Percentiles rank a stretch among this genome's conserved stretches.
Conservation (phyloP, 371 early-diverging fungal genomes). For the Funneliformis caledonium region DNA sequence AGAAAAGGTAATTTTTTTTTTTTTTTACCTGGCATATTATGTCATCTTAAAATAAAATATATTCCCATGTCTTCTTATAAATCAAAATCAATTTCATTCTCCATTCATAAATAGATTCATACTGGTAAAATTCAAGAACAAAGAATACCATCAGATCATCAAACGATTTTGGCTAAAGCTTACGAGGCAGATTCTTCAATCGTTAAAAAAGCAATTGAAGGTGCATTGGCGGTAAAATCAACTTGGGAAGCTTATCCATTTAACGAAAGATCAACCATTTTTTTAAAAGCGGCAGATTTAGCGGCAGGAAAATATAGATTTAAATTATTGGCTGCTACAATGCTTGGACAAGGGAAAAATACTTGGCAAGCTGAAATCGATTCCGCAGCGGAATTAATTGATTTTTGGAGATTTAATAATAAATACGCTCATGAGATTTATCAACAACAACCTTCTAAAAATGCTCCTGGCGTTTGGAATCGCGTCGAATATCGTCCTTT, state of each 20-base stretch:
- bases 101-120: conserved; percentile 50
- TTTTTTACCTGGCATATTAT: background rate
- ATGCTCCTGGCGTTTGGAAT: conserved; percentile 92
- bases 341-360: conserved; percentile 99
- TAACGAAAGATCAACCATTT: conserved; percentile 94
- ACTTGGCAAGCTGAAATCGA: conserved; percentile 99
- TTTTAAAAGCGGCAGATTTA: conserved; percentile 97
- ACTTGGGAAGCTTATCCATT: conserved; percentile 95
- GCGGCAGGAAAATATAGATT: conserved; percentile 89
- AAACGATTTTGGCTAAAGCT: conserved; percentile 78
- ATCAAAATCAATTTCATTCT: background rate
- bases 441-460: conserved; percentile 89
- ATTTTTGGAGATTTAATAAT: conserved; percentile 96
- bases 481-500: conserved; percentile 94
- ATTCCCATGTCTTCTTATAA: no score
- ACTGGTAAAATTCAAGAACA: conserved; percentile 76
- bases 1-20: conserved; percentile 62
- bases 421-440: conserved; percentile 95
- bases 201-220: conserved; percentile 87
- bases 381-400: conserved; percentile 90
- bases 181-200: conserved; percentile 79
- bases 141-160: conserved; percentile 85
- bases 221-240: conserved; percentile 84
- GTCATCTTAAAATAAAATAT: background rate
- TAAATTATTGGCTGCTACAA: conserved; percentile 95